A percentile compares a stretch with the other conserved stretches of the same genome.
These are phyloP conservation scores for Colletotrichum tanaceti DNA, from an alignment of 2,329 filamentous ascomycete genomes.

Conservation along the genomic window DNA sequence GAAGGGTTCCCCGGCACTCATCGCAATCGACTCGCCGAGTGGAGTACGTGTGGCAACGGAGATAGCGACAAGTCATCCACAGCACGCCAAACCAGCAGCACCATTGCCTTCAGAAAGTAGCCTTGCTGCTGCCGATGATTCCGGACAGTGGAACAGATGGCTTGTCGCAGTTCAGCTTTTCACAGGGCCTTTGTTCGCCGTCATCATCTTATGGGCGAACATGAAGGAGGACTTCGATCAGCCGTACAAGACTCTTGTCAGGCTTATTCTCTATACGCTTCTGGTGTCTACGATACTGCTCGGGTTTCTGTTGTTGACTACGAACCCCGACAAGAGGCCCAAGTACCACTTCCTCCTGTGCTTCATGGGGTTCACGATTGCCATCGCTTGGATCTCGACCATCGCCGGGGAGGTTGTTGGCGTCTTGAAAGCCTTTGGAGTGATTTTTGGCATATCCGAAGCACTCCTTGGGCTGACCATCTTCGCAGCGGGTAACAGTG, in stretches of 20 bases:
- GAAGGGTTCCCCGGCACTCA: conserved; percentile 48
- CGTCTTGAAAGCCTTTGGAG: conserved; percentile 90
- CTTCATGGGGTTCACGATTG: conserved; percentile 89
- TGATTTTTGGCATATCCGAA: conserved; percentile 92
- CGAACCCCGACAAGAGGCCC: conserved; percentile 74
- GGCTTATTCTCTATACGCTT: conserved; percentile 72
- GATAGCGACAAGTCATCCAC: conserved; percentile 24
- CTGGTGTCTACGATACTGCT: conserved; percentile 76
- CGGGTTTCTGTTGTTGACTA: conserved; percentile 73
- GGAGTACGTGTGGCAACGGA: conserved; percentile 35
- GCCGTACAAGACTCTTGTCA: conserved; percentile 63
- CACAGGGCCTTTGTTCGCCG: conserved; percentile 85
- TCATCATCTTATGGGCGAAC: conserved; percentile 80
- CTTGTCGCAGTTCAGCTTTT: conserved; percentile 87
- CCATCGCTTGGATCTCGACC: conserved; percentile 95
- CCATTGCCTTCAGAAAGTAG: conserved; percentile 36
- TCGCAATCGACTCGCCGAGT: conserved; percentile 44
- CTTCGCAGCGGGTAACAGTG: conserved; percentile 94
- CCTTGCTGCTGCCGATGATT: conserved; percentile 43
- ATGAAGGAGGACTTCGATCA: conserved; percentile 67
- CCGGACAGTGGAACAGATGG: conserved; percentile 88
- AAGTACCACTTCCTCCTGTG: conserved; percentile 83
- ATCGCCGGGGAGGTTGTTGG: conserved; percentile 96
- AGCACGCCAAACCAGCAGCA: conserved; percentile 17
- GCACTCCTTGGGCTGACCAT: conserved; percentile 94